A percentile compares a stretch with the other conserved stretches of the same genome.
These are phyloP conservation scores for Chaetomium globosum DNA, from an alignment of 2,329 filamentous ascomycete genomes.

Conservation along the genomic window DNA sequence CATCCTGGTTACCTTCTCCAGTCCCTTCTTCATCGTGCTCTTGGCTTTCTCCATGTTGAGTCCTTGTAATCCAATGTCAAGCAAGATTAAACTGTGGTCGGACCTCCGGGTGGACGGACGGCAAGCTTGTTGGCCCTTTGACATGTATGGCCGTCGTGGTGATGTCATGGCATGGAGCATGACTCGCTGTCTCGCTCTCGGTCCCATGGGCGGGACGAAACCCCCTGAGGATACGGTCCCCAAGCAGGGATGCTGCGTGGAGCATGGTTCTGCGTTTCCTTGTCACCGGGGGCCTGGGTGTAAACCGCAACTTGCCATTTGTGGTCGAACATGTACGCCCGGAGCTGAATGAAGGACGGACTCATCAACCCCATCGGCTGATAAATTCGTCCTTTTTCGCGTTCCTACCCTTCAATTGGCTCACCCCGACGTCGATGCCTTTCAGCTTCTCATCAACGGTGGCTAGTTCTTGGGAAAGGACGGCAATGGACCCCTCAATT, in stretches of 20 bases:
- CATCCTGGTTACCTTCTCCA: conserved; percentile 23
- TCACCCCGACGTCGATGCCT: conserved; percentile 43
- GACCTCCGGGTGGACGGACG: background rate
- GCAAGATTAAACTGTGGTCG: background rate
- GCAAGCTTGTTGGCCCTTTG: background rate
- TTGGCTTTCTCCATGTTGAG: conserved; percentile 27
- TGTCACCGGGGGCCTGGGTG: background rate
- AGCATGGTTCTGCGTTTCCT: background rate
- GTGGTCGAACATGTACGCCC: background rate
- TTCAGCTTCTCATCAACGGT: conserved; percentile 47
- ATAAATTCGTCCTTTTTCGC: conserved; percentile 55
- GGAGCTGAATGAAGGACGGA: background rate
- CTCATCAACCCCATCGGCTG: conserved; percentile 45
- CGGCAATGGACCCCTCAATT: conserved; percentile 53
- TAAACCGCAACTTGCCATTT: background rate
- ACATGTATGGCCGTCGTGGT: background rate
- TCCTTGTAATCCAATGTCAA: background rate
- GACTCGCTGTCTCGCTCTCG: background rate
- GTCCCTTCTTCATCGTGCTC: conserved; percentile 20
- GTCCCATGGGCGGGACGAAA: background rate
- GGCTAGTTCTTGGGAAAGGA: conserved; percentile 51
- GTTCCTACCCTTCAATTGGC: conserved; percentile 46
- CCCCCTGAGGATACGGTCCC: background rate
- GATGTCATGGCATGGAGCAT: conserved; percentile 11
- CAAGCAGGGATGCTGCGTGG: background rate